Evolutionary conservation across 2,329 filamentous ascomycete species (phyloP).

Genomic region (Elsinoe perseae): DNA sequence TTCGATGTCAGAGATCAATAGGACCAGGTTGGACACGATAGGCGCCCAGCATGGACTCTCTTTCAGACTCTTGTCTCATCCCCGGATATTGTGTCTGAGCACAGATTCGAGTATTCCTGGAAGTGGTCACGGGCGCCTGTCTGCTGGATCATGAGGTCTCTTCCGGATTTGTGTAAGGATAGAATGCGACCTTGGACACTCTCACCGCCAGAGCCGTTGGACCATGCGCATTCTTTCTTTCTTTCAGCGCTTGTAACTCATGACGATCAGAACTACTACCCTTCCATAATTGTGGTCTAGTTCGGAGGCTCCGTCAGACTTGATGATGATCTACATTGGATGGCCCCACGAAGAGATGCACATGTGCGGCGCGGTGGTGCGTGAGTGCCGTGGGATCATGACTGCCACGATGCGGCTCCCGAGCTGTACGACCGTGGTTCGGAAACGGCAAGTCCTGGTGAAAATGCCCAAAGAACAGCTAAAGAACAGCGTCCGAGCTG

Average conservation of each 20-base stretch:
- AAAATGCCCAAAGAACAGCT: background rate
- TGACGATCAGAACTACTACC: background rate
- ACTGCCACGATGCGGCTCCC: slow-evolving; percentile 11
- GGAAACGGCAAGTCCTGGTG: slow-evolving; percentile 3
- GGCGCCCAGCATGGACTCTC: background rate
- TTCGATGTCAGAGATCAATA: background rate
- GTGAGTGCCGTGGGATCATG: slow-evolving; percentile 10
- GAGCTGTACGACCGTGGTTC: slow-evolving; percentile 8
- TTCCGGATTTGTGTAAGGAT: background rate
- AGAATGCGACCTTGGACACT: background rate
- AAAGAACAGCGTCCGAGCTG: slow-evolving; percentile 6
- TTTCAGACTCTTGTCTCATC: background rate
- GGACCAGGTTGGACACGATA: slow-evolving; percentile 2
- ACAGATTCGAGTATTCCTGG: slow-evolving; percentile 9
- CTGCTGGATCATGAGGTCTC: slow-evolving; percentile 13
- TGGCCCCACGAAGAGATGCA: slow-evolving; percentile 6
- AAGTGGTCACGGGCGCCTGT: slow-evolving; percentile 12
- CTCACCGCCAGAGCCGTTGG: slow-evolving; percentile 1
- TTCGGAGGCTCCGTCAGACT: background rate
- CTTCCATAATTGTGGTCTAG: background rate
- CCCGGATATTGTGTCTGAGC: background rate
- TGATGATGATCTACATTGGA: background rate
- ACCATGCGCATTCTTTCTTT: background rate
- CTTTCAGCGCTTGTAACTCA: slow-evolving; percentile 1
- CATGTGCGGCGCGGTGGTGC: slow-evolving; percentile 1